Conservation (phyloP, 2,329 filamentous ascomycete species). For the Diaporthe caulivora region DNA sequence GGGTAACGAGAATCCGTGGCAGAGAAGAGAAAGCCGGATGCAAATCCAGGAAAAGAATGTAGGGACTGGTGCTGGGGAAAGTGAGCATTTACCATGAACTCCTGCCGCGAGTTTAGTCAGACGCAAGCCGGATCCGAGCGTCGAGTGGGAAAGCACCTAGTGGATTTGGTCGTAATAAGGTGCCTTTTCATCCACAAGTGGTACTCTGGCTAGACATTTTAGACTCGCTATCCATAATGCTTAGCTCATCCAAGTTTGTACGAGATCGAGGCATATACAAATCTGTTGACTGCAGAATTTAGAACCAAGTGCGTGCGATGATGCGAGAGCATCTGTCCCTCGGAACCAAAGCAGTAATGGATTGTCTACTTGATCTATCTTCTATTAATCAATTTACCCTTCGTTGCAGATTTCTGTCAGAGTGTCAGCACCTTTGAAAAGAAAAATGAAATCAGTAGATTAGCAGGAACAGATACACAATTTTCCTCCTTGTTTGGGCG, state of each 20-base stretch:
- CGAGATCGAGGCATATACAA: neutral
- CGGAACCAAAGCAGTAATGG: neutral
- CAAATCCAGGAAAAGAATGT: constrained; percentile 19
- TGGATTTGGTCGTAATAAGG: neutral
- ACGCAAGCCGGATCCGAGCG: neutral
- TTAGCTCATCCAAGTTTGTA: neutral
- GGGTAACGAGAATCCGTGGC: constrained; percentile 36
- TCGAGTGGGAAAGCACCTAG: neutral
- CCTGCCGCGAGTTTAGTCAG: neutral
- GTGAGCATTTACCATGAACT: neutral
- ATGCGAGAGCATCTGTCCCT: neutral
- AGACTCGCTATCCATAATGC: neutral
- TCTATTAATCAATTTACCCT: neutral
- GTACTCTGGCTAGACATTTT: neutral
- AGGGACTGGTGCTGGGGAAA: neutral
- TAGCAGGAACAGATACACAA: neutral
- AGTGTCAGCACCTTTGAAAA: neutral
- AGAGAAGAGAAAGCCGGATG: constrained; percentile 34
- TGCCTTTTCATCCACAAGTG: neutral
- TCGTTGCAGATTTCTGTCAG: neutral
- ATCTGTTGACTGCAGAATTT: neutral
- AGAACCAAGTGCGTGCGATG: neutral
- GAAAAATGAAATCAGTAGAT: neutral
- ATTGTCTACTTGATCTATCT: neutral
- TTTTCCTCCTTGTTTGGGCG: neutral